Evolutionary conservation across 202 grass and related monocot species (phyloP).

Genomic region (Carex arenaria): DNA sequence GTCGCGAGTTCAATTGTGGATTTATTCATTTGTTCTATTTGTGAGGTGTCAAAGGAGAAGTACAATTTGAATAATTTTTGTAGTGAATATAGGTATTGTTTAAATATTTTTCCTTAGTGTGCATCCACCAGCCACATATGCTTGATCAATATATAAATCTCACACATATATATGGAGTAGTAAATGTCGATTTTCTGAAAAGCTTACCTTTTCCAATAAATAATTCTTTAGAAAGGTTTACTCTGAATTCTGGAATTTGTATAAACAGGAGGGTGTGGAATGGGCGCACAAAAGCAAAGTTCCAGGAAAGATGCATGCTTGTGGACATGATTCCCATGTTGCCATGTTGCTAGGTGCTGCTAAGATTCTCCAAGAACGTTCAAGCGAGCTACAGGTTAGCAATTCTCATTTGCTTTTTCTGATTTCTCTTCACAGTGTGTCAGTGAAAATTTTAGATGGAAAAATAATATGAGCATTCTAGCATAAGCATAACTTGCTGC

Average conservation of each 20-base stretch:
- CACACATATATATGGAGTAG: background rate
- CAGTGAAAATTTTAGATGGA: background rate
- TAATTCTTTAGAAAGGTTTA: background rate
- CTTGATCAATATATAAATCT: background rate
- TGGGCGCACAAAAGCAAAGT: conserved; percentile 98
- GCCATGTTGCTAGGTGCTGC: conserved; percentile 91
- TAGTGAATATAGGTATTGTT: background rate
- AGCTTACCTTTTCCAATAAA: background rate
- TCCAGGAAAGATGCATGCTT: conserved; percentile 93
- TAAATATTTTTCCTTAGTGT: background rate
- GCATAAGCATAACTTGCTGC: background rate
- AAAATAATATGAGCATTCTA: background rate
- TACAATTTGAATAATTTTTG: background rate
- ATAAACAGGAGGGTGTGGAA: conserved; percentile 81
- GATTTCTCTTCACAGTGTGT: background rate
- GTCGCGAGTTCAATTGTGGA: background rate
- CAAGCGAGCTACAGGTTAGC: conserved; percentile 60
- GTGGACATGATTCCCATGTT: conserved; percentile 88
- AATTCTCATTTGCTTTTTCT: background rate
- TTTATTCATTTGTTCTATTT: background rate
- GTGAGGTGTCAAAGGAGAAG: background rate
- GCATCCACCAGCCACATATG: background rate
- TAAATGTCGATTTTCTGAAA: background rate
- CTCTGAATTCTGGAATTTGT: conserved; percentile 13
- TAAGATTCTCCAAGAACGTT: conserved; percentile 72